Evolutionary conservation across 495 filamentous ascomycete species (phyloP).

Genomic region (Neurospora sp.): DNA sequence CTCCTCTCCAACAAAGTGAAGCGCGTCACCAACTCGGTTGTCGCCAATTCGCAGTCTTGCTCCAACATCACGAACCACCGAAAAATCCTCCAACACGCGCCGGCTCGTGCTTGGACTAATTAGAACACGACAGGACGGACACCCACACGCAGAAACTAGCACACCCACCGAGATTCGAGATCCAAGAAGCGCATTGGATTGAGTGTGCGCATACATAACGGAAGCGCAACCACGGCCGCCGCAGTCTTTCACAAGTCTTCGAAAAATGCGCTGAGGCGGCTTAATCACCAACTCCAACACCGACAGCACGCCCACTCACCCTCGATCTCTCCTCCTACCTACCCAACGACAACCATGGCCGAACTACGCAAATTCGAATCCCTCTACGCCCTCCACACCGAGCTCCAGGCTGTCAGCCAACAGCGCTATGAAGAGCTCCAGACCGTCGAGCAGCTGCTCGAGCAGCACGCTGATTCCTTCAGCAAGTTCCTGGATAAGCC

Average conservation of each 20-base stretch:
- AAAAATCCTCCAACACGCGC: background rate
- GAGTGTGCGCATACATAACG: background rate
- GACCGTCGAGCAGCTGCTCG: constrained; percentile 55
- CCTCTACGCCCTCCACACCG: constrained; percentile 68
- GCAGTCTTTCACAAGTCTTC: background rate
- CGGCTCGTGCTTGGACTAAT: background rate
- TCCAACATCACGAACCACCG: background rate
- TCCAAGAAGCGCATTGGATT: background rate
- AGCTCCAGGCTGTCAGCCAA: constrained; percentile 59
- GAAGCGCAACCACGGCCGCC: background rate
- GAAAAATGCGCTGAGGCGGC: constrained; percentile 14
- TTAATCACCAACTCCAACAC: background rate
- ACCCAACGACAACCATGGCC: constrained; percentile 44
- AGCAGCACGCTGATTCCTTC: constrained; percentile 61
- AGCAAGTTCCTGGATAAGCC: constrained; percentile 68
- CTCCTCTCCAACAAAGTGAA: background rate
- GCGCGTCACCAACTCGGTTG: background rate
- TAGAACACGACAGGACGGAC: background rate
- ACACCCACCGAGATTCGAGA: background rate
- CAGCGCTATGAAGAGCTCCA: constrained; percentile 51
- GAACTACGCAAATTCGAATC: constrained; percentile 52
- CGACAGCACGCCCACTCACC: background rate
- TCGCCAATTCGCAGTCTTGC: background rate
- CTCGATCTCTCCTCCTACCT: constrained; percentile 11
- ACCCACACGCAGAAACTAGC: background rate